Base-by-base conservation (phyloP, 805 yeast species). In the Yamadazyma tumulicola region DNA sequence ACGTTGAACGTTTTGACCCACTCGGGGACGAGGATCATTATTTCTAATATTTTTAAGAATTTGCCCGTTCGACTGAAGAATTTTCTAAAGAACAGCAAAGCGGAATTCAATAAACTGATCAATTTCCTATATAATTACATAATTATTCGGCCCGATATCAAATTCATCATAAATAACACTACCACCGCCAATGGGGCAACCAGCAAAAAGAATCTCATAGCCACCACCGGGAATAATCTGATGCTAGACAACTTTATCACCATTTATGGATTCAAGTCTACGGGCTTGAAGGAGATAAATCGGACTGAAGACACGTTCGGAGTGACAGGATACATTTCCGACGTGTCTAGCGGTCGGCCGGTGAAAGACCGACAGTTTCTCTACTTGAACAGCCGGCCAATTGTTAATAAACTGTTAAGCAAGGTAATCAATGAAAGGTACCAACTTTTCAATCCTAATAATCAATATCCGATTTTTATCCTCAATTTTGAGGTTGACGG, bases 61-160 rank as follows among this genome's bases (percentile, higher is more conserved):
- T 57, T 89, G 34, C 97, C 97, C 0, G 98, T 94, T 6, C 67
- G 99, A 39, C 67, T 77, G 31, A 81, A 79, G 48, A 88, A 85
- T 44, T 72, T 89, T 32, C 69, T 65, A 13, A 85, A 79, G 49
- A 81, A 83, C 45, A 50, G 63, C 24, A 85, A 77, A 50, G 69
- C 79, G 38, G 96, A 88, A 52, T 87, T 81, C 58, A 68, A 77
- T 29, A 83, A 80, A 48, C 69, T 85, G n/a, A 49, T 91, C 3
- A 52, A 62, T 0, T 49, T 82, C 26, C 46, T 93, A 2, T 93
- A 78, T 46, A 74, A 74, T 26, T 85, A 88, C 60, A 72, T 86
- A 10, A 47, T 93, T 4, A 75, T 85, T 5, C 63, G 70, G 41
- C 60, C 77, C 3, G 61, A 67, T 3, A 75, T 81, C 5, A 75